Evolutionary conservation across 148 eudicot genomes (phyloP).

Genomic region (Beta vulgaris): DNA sequence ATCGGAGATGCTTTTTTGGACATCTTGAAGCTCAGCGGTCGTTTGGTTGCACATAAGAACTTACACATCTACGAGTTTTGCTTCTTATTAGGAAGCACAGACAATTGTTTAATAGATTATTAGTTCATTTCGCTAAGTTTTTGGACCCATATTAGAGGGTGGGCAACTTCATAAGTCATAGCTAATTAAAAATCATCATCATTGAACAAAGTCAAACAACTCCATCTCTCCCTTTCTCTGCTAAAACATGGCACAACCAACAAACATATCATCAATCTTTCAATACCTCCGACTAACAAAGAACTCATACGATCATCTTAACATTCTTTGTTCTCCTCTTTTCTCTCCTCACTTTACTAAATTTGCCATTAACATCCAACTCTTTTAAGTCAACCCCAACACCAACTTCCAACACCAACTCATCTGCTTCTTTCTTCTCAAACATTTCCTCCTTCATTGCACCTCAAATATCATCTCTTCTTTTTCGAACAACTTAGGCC

Average conservation of each 20-base stretch:
- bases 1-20: no score
- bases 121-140: no score
- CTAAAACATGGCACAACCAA: slow-evolving; percentile 13
- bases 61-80: background rate
- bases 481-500: background rate
- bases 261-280: slow-evolving; percentile 9
- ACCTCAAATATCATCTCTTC: background rate
- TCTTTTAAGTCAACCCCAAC: slow-evolving; percentile 16
- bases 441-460: background rate
- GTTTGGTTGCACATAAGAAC: background rate
- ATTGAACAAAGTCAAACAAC: no score
- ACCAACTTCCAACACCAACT: slow-evolving; percentile 1
- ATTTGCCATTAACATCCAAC: slow-evolving; percentile 16
- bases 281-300: slow-evolving; percentile 15
- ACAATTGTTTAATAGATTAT: background rate
- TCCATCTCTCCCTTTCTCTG: background rate
- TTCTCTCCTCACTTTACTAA: slow-evolving; percentile 23
- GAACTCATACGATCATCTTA: slow-evolving; percentile 20
- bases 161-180: no score
- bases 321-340: slow-evolving; percentile 25
- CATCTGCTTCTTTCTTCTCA: background rate
- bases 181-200: no score
- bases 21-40: background rate
- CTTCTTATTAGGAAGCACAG: background rate
- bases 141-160: no score